These are phyloP conservation scores for Zea mays DNA, from an alignment of 176 grass and related monocot species.

Conservation along the genomic window Zm-B73-REFERENCE-NAM-5.0 NC_050097.1:218737001-218737500, in stretches of 20 bases:
- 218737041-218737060: too few relatives aligned
- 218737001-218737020: too few relatives aligned
- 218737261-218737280: not conserved
- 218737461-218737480: slow-evolving; percentile 41
- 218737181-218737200: not conserved
- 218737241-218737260: not conserved
- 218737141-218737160: not conserved
- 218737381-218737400: not conserved
- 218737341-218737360: slow-evolving; percentile 17
- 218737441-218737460: slow-evolving; percentile 44
- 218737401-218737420: slow-evolving; percentile 34
- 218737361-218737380: slow-evolving; percentile 42
- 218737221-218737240: not conserved
- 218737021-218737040: too few relatives aligned
- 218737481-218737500: slow-evolving; percentile 56
- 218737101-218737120: not conserved
- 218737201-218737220: not conserved
- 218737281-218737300: not conserved
- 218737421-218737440: slow-evolving; percentile 56
- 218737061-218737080: too few relatives aligned
- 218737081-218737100: too few relatives aligned
- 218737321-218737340: not conserved
- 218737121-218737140: slow-evolving; percentile 7
- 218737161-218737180: slow-evolving; percentile 14
- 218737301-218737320: too few relatives aligned